Evolutionary conservation across 129 eudicot species (phyloP).

Genomic region (Daucus carota): DNA sequence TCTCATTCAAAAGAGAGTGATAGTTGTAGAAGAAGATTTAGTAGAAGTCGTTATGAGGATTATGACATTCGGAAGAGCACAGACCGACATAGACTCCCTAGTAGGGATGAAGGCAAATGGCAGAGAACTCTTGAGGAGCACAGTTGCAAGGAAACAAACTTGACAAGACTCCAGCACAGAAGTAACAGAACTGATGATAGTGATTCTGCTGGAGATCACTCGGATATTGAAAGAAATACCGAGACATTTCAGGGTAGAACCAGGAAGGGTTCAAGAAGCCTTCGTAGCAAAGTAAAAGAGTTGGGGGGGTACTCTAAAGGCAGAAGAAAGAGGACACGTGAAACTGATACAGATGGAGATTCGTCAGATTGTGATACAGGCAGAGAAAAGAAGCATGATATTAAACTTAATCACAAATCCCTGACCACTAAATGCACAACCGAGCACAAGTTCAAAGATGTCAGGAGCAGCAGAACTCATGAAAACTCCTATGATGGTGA

Average conservation of each 20-base stretch:
- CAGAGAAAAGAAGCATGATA: slow-evolving; percentile 3
- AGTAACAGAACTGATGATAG: slow-evolving; percentile 14
- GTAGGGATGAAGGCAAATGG: slow-evolving; percentile 16
- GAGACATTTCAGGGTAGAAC: slow-evolving; percentile 14
- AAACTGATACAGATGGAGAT: slow-evolving; percentile 26
- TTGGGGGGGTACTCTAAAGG: slow-evolving; percentile 14
- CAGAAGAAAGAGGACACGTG: slow-evolving; percentile 17
- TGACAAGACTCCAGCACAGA: slow-evolving; percentile 17
- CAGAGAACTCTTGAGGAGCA: slow-evolving; percentile 19
- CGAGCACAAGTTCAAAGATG: not conserved
- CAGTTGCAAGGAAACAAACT: slow-evolving; percentile 19
- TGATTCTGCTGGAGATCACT: slow-evolving; percentile 32
- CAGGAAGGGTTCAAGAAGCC: slow-evolving; percentile 23
- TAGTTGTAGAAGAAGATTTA: slow-evolving; percentile 23
- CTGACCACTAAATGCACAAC: not conserved
- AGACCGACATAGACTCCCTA: slow-evolving; percentile 17
- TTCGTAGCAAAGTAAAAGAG: slow-evolving; percentile 11
- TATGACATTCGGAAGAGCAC: slow-evolving; percentile 25
- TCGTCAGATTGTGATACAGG: slow-evolving; percentile 9
- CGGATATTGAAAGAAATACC: slow-evolving; percentile 12
- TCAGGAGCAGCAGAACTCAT: not conserved
- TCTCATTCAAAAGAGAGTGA: slow-evolving; percentile 42
- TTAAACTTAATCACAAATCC: not conserved
- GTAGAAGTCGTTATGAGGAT: slow-evolving; percentile 39
- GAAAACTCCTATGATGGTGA: slow-evolving; percentile 1